Evolutionary conservation across 441 rosid species (phyloP).

Genomic region (Gossypium laxum): DNA sequence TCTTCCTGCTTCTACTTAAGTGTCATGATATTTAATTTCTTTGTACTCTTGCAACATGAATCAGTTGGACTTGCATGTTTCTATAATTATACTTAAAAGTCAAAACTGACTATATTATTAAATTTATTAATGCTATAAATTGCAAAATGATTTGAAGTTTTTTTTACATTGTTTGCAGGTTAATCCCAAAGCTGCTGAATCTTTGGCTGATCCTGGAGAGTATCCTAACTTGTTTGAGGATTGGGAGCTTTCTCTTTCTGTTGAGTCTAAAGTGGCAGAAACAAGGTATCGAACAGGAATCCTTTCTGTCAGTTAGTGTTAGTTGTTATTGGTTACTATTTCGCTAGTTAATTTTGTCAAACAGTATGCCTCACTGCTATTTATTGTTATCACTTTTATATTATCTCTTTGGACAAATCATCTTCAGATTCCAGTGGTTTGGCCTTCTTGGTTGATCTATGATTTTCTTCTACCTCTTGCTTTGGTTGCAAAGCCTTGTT

Average conservation of each 20-base stretch:
- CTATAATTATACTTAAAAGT: background rate
- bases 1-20: background rate
- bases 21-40: background rate
- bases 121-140: background rate
- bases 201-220: conserved; percentile 94
- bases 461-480: background rate
- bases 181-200: conserved; percentile 95
- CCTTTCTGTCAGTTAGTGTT: background rate
- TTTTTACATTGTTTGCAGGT: conserved; percentile 39
- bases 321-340: background rate
- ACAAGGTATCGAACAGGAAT: conserved; percentile 44
- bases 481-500: background rate
- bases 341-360: conserved; percentile 16
- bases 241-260: conserved; percentile 80
- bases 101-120: background rate
- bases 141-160: background rate
- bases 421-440: background rate
- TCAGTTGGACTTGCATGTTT: background rate
- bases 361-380: background rate
- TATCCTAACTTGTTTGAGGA: conserved; percentile 93
- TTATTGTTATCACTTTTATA: background rate
- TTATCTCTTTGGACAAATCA: background rate
- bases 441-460: background rate
- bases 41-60: background rate
- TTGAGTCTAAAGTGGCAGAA: conserved; percentile 66